A percentile compares a stretch with the other conserved stretches of the same genome.
Evolutionary conservation across 2,329 filamentous ascomycete species (phyloP).

Genomic region (Xylariomycetidae sp.): DNA sequence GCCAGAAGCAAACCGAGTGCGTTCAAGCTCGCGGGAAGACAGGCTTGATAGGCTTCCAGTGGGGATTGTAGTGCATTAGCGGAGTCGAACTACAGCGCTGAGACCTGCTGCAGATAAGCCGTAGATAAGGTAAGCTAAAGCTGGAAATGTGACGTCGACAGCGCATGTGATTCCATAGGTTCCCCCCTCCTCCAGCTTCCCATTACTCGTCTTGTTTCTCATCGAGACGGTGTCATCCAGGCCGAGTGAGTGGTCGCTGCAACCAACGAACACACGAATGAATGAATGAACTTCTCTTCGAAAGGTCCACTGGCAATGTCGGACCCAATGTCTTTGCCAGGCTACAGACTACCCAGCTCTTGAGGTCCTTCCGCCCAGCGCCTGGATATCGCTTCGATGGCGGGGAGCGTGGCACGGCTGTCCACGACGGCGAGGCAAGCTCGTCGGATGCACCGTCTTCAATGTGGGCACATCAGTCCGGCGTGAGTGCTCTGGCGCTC

Average conservation of each 20-base stretch:
- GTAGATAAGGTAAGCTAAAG: no score
- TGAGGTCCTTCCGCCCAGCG: constrained; percentile 63
- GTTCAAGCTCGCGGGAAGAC: no score
- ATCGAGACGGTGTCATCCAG: constrained; percentile 14
- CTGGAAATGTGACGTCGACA: no score
- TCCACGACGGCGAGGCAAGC: constrained; percentile 20
- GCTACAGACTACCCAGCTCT: constrained; percentile 57
- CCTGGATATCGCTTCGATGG: constrained; percentile 67
- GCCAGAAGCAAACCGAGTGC: no score
- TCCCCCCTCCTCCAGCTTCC: no score
- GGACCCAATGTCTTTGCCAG: constrained; percentile 58
- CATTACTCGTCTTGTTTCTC: no score
- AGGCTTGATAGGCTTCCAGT: no score
- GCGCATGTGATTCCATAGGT: no score
- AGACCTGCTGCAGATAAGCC: no score
- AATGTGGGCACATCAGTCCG: constrained; percentile 65
- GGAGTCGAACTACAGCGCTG: no score
- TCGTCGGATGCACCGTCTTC: constrained; percentile 27
- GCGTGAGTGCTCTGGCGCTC: constrained; percentile 72
- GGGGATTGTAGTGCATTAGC: no score
- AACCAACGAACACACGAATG: constrained; percentile 45
- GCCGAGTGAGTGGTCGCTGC: no score
- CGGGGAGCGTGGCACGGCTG: constrained; percentile 34
- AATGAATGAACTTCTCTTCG: constrained; percentile 73
- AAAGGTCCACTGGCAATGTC: constrained; percentile 66